Evolutionary conservation across 768 basidiomycete genomes (phyloP), one percentile per base, ranked within the genome.

Genomic region (Tulasnella calospora): DNA sequence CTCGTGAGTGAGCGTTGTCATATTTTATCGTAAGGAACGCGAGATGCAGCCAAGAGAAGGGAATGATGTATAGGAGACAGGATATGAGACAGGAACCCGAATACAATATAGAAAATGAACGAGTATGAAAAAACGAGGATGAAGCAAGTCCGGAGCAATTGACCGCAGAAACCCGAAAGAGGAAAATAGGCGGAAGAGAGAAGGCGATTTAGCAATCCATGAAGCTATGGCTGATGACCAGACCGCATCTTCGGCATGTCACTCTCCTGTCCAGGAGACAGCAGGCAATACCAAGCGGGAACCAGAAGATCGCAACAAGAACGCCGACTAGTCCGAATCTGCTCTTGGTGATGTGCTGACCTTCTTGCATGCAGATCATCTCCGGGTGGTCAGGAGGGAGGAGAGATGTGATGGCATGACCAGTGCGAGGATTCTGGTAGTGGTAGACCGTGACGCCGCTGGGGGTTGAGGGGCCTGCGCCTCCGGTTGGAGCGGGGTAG

Each of bases 241-340:
- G 8, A 33, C 74, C 74, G 36, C 74, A 76, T 51, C 74, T 55
- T 23, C 57, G 47, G 55, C 74, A 76, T 23, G 86, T 87, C 38
- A 92, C 91, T 73, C 87, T 85, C 67, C 91, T 88, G 83, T 95
- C 94, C 35, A 95, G 86, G 12, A 95, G 84, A 81, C 94, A 95
- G 7, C 92, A 85, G 2, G 90, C 92, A 51, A 95, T 87, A 6
- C 94, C 94, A 0, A 94, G 84, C 4, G 94, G 94, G 85, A 95
- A 95, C 94, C 93, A 95, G 79, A 95, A 85, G 35, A 95, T 85
- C 5, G 94, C 94, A 10, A 92, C 92, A n/a, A 95, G 84, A 41
- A 95, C 84, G 76, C 94, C 94, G 10, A 94, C 86, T 4, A 94
- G 78, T 3, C 94, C 92, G 81, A 87, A 95, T 70, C 86, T 89